Base-by-base conservation (phyloP, 805 yeast species). In the Teunomyces cretensis region DNA sequence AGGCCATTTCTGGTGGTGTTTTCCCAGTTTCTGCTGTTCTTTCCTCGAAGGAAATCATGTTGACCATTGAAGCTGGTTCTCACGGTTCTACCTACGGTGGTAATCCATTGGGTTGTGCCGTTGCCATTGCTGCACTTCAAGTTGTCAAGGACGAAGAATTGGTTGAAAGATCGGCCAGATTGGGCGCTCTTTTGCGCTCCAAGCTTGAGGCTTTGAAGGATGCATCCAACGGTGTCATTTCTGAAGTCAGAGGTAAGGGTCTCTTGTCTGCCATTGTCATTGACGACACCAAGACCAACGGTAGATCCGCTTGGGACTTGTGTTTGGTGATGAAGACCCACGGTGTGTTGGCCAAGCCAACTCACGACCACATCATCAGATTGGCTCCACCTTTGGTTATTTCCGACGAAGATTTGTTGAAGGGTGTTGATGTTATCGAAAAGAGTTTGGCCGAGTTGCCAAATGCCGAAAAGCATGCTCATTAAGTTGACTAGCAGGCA, bases 61-160 rank as follows among this genome's bases (percentile, higher is more conserved):
- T 83, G 53, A 81, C 88, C 52, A 78, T 92, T 56, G 88, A 87
- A 51, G 96, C 97, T 22, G 98, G 98, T 44, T 88, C 96, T 27
- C 98, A 92, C 69, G 98, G 98, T 42, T 91, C 97, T 24, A 92
- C 98, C 16, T 92, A 88, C 64, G 98, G 98, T 68, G 98, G 98
- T 67, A 92, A 90, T 72, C 97, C 98, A 53, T 78, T 92, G 64
- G 92, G 96, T 16, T 88, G 96, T 54, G 79, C 88, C 45, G 97
- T 89, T 15, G 94, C 97, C 49, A 83, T 88, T 64, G 97, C 96
- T 47, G 97, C 98, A 9, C 76, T 92, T 53, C 79, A 89, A 57
- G 98, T 92, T 43, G 88, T 92, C 45, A 80, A 78, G 65, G 96
- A 92, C 56, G 98, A 92, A 70, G 76, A 83, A 19, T 78, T 92